These are phyloP conservation scores for Cicer cuneatum DNA, from an alignment of 306 rosid species.

Conservation along the genomic window DNA sequence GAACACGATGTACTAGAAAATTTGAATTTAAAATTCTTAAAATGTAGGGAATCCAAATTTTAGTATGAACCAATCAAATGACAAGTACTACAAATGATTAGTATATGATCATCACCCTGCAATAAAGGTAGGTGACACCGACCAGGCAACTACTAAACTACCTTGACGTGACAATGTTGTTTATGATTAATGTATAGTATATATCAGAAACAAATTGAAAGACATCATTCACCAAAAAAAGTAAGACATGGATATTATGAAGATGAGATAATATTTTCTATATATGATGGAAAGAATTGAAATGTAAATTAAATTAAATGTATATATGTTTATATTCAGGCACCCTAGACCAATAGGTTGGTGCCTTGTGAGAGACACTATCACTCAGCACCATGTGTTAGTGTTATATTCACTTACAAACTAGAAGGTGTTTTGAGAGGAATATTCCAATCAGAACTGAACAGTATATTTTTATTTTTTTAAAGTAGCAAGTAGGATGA, in stretches of 20 bases:
- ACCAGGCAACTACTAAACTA: constrained; percentile 47
- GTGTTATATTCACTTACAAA: too few species aligned
- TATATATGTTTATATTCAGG: constrained; percentile 50
- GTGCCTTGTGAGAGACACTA: too few species aligned
- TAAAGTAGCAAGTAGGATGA: too few species aligned
- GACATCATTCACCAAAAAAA: constrained; percentile 16
- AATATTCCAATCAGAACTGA: too few species aligned
- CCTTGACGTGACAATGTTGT: constrained; percentile 3
- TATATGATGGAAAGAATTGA: constrained; percentile 6
- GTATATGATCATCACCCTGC: constrained; percentile 1
- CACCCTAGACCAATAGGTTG: constrained; percentile 50
- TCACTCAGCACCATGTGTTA: too few species aligned
- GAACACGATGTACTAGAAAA: too few species aligned
- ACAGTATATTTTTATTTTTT: too few species aligned
- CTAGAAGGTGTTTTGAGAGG: too few species aligned
- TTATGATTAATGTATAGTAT: too few species aligned
- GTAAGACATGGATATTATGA: constrained; percentile 30
- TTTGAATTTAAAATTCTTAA: too few species aligned
- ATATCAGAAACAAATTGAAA: constrained; percentile 7
- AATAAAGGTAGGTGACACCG: constrained; percentile 51
- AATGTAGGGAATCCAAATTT: too few species aligned
- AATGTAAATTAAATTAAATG: background rate
- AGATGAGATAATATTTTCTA: constrained; percentile 19
- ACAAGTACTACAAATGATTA: constrained; percentile 4
- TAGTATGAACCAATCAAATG: background rate